Evolutionary conservation across 805 yeast genomes (phyloP).

Genomic region (Saccharomycopsis microspora): DNA sequence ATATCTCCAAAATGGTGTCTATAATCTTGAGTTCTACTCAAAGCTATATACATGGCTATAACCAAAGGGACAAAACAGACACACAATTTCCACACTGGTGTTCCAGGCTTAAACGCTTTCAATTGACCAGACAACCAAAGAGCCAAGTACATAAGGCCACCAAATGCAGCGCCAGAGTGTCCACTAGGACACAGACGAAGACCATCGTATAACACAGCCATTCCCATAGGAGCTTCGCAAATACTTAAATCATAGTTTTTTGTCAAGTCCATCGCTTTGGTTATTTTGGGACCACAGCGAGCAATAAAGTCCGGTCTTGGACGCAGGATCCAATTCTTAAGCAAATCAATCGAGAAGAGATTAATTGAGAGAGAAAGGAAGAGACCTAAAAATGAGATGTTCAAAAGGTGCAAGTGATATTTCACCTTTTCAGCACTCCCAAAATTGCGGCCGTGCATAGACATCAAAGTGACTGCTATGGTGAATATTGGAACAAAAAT

Average conservation of each 20-base stretch:
- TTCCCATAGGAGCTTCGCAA: conserved; percentile 27
- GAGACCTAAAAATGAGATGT: conserved; percentile 58
- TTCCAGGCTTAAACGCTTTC: conserved; percentile 31
- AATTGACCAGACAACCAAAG: conserved; percentile 65
- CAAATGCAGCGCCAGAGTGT: conserved; percentile 61
- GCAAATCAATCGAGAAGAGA: conserved; percentile 53
- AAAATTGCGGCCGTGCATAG: conserved; percentile 24
- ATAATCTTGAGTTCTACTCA: conserved; percentile 83
- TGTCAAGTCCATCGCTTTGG: conserved; percentile 31
- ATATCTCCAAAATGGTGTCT: conserved; percentile 90
- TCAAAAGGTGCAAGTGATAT: conserved; percentile 47
- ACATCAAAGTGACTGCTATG: conserved; percentile 18
- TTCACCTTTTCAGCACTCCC: conserved; percentile 21
- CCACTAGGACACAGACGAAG: conserved; percentile 79
- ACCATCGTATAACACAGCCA: conserved; percentile 39
- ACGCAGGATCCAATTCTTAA: conserved; percentile 81
- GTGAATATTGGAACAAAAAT: conserved; percentile 20
- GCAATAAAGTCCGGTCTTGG: conserved; percentile 88
- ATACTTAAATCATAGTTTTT: conserved; percentile 19
- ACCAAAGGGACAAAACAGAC: conserved; percentile 45
- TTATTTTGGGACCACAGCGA: conserved; percentile 62
- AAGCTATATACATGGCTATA: conserved; percentile 67
- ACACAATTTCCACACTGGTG: conserved; percentile 55
- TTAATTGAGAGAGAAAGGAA: conserved; percentile 47
- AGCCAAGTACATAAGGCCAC: conserved; percentile 52